Evolutionary conservation across 257 asterid genomes (phyloP), one percentile per base, ranked within the genome.

Genomic region (Penstemon eatonii): DNA sequence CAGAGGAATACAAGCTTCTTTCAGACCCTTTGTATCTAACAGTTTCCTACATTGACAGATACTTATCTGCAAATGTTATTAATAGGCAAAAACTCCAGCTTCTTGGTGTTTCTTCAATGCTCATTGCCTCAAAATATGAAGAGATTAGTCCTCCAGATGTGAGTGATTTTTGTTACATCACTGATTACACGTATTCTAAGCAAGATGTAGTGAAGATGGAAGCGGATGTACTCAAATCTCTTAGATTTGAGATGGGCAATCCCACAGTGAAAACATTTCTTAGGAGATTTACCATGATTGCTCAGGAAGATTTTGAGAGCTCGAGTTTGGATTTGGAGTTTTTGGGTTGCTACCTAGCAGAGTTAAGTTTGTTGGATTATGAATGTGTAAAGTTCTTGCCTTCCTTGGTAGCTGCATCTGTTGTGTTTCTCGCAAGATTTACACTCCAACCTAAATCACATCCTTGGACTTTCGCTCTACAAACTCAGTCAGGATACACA

Each of bases 41-140:
- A 0, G 89, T 93, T 66, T 75, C 85, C 0, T 88, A 90, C 75
- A 71, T 93, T 0, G 98, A 93, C 60, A 82, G 91, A 69, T 88
- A 79, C 78, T 76, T 90, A 41, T 90, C 99, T 0, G 59, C 41
- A 67, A 84, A 68, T 60, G 75, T 55, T 37, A 68, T 90, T 15
- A 71, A 43, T 41, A 65, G 96, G 66, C 87, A 89, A 76, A 79
- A 44, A 13, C 97, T 93, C 51, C 97, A 93, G 87, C 97, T 93
- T 62, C 86, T 93, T 25, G 99, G 99, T 4, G 95, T 93, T 76
- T 87, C 99, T n/a, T 91, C 99, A 6, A 93, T 93, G 99, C 96
- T 91, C 10, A 80, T 94, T 74, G 96, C 98, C 75, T 88, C 99
- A 95, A 93, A 93, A 73, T 91, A 93, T 38, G 99, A 90, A 66